These are phyloP conservation scores for Thraustochytrium aureum DNA, from an alignment of 352 stramenopile genomes.

Conservation along the genomic window DNA sequence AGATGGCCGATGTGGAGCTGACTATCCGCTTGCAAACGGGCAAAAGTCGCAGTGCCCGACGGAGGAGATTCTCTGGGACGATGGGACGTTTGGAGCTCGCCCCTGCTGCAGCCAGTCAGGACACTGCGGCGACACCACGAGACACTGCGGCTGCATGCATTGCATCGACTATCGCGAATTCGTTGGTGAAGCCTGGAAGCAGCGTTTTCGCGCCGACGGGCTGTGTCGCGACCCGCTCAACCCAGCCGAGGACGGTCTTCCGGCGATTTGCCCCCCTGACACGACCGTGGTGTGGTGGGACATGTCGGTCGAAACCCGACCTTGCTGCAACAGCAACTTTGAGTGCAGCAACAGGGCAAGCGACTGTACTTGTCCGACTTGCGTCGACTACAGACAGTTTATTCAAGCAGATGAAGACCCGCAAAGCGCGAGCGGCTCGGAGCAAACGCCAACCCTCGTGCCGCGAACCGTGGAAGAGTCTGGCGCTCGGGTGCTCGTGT, in stretches of 20 bases:
- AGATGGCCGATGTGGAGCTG: conserved; percentile 30
- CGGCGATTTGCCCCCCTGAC: conserved; percentile 25
- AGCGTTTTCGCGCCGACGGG: conserved; percentile 23
- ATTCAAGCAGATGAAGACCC: neutral
- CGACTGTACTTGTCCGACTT: conserved; percentile 48
- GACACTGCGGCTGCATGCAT: conserved; percentile 26
- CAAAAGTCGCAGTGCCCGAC: conserved; percentile 30
- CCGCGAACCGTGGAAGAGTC: conserved; percentile 28
- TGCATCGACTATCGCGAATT: conserved; percentile 52
- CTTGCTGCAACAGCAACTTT: conserved; percentile 46
- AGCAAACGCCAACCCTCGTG: neutral
- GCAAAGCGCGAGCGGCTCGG: too few species aligned
- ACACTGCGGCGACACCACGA: conserved; percentile 16
- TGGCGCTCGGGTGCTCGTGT: conserved; percentile 1
- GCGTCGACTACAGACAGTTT: conserved; percentile 37
- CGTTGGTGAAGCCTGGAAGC: neutral
- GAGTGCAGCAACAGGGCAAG: conserved; percentile 1
- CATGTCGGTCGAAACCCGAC: conserved; percentile 21
- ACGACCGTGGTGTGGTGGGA: conserved; percentile 27
- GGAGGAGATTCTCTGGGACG: conserved; percentile 53
- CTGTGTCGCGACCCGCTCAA: conserved; percentile 25
- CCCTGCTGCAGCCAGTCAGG: conserved; percentile 51
- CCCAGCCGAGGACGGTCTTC: neutral
- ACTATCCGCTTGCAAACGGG: conserved; percentile 36
- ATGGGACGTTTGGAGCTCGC: conserved; percentile 28